Percentiles rank a stretch among this genome's conserved stretches.
Conservation (phyloP, 768 basidiomycete genomes). For the Leccinellum rugosiceps region DNA sequence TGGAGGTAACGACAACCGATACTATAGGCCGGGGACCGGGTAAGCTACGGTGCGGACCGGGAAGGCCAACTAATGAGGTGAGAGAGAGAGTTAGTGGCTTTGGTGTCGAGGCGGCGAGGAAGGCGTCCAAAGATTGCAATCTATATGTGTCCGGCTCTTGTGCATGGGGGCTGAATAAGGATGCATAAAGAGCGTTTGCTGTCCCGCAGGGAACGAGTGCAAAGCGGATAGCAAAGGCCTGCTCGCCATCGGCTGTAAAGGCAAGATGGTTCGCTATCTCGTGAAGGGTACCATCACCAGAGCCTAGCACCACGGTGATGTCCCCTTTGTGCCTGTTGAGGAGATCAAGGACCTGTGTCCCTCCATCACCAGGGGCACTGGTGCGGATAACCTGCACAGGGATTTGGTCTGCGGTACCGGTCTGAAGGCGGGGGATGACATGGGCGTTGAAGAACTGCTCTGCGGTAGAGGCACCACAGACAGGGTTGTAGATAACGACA, state of each 20-base stretch:
- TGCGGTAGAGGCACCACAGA: conserved; percentile 59
- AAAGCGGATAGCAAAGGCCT: conserved; percentile 35
- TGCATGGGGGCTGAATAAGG: conserved; percentile 59
- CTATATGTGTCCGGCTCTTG: conserved; percentile 37
- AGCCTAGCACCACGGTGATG: conserved; percentile 58
- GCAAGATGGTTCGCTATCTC: conserved; percentile 71
- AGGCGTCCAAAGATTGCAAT: conserved; percentile 55
- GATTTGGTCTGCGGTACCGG: conserved; percentile 28
- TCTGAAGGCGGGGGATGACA: conserved; percentile 60
- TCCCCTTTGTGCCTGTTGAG: conserved; percentile 32
- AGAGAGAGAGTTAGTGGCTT: conserved; percentile 53
- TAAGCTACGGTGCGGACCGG: conserved; percentile 16
- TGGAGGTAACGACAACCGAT: conserved; percentile 85
- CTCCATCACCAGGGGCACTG: conserved; percentile 52
- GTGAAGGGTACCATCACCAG: conserved; percentile 92
- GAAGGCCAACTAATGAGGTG: conserved; percentile 42
- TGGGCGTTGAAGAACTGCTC: conserved; percentile 52
- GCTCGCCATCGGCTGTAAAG: conserved; percentile 15
- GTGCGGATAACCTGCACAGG: conserved; percentile 45
- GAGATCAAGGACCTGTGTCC: conserved; percentile 40
- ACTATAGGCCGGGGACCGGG: conserved; percentile 29
- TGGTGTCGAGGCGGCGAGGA: conserved; percentile 36
- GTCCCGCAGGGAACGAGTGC: conserved; percentile 76
- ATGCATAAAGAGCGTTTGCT: conserved; percentile 88
- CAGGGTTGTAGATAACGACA: conserved; percentile 75